Base-by-base conservation (phyloP, 768 basidiomycete species). In the Podaxis sp. region DNA sequence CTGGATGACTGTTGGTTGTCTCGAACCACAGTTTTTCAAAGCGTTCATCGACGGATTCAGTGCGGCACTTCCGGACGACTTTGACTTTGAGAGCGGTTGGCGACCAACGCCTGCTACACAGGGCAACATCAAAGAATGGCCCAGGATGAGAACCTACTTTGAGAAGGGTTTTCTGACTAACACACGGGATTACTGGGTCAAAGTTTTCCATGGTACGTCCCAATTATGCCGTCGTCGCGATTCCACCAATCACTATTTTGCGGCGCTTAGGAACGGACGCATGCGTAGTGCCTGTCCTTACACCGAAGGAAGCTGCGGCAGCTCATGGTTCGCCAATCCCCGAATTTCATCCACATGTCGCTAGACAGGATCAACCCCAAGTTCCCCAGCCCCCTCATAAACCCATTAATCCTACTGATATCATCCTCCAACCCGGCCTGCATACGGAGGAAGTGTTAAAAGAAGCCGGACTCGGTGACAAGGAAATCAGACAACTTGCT, bases 1-100 rank as follows among this genome's bases (percentile, higher is more conserved):
- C 41, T 91, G 84, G 82, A 90, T 95, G 82, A 85, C 87, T 2
- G 83, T 94, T 28, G 91, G 84, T 30, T 91, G 90, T 68, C 71
- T 91, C 12, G 91, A 93, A 70, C 87, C 89, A 4, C 82, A 83
- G 44, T 92, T 92, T 74, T 92, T 87, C 72, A 73, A 76, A 24
- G 76, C 74, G 0, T 92, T 93, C 68, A 76, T 91, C 49, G 76
- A 80, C 10, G 68, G 66, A 1, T 89, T 92, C 71, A 68, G 82
- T 36, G 70, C 73, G 20, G 80, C 83, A 24, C 71, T 91, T 6
- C 83, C 83, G 0, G 24, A 66, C 5, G 75, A 73, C 28, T 84
- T 83, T 61, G 72, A 76, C 20, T 70, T 79, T 28, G 70, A 75
- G 44, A 74, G 79, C 20, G 80, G 81, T 15, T 90, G 90, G 89